Percentiles rank a stretch among this genome's conserved stretches.
phyloP scores from a whole-genome alignment of 495 filamentous ascomycete species.

The Arthonia radiata region DNA sequence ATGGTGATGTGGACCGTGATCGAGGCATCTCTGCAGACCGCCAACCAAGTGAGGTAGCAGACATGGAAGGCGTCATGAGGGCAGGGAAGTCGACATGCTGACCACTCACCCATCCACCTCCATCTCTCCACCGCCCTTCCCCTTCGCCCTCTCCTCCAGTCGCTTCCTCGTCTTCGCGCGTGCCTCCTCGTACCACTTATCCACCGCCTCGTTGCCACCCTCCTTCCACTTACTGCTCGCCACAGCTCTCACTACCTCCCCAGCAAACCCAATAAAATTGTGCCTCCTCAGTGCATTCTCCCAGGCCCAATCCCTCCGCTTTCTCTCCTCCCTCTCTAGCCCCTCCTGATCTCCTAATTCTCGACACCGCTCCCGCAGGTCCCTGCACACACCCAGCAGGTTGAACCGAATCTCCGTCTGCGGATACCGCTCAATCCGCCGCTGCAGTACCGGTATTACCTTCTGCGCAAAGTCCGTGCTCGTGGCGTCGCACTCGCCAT shows the following conservation, averaged over 20 bases:
- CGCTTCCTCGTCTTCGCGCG: conserved; percentile 45
- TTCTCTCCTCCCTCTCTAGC: conserved; percentile 57
- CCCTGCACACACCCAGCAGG: conserved; percentile 71
- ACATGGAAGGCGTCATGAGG: no score
- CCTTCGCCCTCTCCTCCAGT: conserved; percentile 28
- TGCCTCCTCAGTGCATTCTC: conserved; percentile 83
- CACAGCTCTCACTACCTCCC: conserved; percentile 73
- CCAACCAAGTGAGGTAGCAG: no score
- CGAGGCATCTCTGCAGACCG: no score
- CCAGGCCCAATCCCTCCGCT: conserved; percentile 71
- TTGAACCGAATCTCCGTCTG: conserved; percentile 82
- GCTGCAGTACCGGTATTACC: conserved; percentile 67
- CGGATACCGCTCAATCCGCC: conserved; percentile 67
- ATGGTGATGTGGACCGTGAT: no score
- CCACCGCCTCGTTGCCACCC: conserved; percentile 31
- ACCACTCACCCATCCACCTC: no score
- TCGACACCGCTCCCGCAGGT: conserved; percentile 45
- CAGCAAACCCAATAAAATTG: conserved; percentile 92
- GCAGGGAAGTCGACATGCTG: no score
- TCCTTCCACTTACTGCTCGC: conserved; percentile 40
- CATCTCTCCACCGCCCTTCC: conserved; percentile 8
- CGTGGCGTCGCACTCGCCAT: conserved; percentile 44
- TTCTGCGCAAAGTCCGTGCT: conserved; percentile 45
- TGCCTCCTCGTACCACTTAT: conserved; percentile 56
- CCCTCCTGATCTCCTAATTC: conserved; percentile 66